phyloP scores from a whole-genome alignment of 352 stramenopile species.

The Bremia lactucae region DNA sequence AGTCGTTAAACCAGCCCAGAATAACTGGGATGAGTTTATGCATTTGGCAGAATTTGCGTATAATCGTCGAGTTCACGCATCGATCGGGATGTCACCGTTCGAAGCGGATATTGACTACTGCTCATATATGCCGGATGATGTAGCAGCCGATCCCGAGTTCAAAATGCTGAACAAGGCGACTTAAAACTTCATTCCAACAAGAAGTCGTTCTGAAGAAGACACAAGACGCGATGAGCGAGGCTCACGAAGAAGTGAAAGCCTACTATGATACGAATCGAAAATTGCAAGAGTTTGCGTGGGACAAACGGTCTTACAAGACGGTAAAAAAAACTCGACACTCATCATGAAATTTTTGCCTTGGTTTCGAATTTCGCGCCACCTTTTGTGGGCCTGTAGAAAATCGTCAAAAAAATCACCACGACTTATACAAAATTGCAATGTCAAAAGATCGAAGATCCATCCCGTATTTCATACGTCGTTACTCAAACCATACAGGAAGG shows the following conservation, averaged over 20 bases:
- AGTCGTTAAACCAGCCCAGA: background rate
- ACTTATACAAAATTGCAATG: background rate
- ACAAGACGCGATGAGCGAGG: conserved; percentile 5
- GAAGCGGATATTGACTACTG: conserved; percentile 2
- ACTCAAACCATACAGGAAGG: background rate
- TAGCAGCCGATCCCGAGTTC: background rate
- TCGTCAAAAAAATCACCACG: background rate
- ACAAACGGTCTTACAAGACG: background rate
- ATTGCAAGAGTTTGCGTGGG: conserved; percentile 1
- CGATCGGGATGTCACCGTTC: conserved; percentile 4
- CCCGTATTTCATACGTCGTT: background rate
- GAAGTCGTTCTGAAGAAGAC: background rate
- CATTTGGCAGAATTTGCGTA: conserved; percentile 14
- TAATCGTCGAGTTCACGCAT: conserved; percentile 3
- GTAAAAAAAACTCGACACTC: background rate
- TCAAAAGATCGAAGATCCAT: conserved; percentile 1
- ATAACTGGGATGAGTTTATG: conserved; percentile 8
- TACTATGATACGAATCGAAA: conserved; percentile 5
- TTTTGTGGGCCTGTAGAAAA: background rate
- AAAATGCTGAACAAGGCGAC: background rate
- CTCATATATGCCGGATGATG: background rate
- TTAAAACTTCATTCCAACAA: background rate
- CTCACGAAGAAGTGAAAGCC: conserved; percentile 1
- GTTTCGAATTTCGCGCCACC: background rate
- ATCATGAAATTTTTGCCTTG: background rate